Conservation (phyloP, 2,329 filamentous ascomycete species). For the Stachybotrys echinatus region DNA sequence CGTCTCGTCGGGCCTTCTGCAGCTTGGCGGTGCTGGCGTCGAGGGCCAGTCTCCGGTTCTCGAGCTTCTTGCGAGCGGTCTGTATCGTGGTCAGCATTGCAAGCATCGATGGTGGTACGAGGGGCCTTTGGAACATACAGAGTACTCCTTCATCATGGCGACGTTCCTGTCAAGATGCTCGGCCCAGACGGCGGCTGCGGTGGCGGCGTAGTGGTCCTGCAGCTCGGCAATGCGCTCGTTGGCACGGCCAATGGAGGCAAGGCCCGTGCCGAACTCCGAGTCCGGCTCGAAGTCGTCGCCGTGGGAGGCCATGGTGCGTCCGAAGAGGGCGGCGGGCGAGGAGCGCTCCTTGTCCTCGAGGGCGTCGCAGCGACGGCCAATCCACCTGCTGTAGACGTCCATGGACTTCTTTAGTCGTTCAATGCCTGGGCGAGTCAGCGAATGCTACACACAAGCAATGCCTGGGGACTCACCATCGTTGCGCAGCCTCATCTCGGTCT, state of each 20-base stretch:
- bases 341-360: conserved; percentile 82
- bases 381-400: conserved; percentile 80
- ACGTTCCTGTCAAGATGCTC: conserved; percentile 87
- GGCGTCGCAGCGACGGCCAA: conserved; percentile 76
- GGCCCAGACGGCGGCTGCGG: conserved; percentile 78
- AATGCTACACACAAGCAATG: not conserved
- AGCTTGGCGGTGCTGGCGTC: conserved; percentile 86
- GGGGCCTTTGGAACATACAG: conserved; percentile 51
- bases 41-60: conserved; percentile 81
- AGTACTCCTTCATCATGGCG: conserved; percentile 96
- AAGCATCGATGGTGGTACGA: not conserved
- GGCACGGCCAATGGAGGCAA: conserved; percentile 73
- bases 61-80: conserved; percentile 88
- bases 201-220: conserved; percentile 76
- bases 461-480: conserved; percentile 64
- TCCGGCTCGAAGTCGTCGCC: conserved; percentile 89
- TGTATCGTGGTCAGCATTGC: not conserved
- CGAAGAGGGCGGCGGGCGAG: conserved; percentile 72
- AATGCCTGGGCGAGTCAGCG: conserved; percentile 57
- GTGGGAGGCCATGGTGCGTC: conserved; percentile 79
- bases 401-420: conserved; percentile 84
- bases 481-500: conserved; percentile 83
- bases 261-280: conserved; percentile 84
- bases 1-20: conserved; percentile 89
- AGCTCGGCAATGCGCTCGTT: conserved; percentile 83